Conservation (phyloP, 2,329 filamentous ascomycete genomes). For the Talaromyces atroroseus region DNA sequence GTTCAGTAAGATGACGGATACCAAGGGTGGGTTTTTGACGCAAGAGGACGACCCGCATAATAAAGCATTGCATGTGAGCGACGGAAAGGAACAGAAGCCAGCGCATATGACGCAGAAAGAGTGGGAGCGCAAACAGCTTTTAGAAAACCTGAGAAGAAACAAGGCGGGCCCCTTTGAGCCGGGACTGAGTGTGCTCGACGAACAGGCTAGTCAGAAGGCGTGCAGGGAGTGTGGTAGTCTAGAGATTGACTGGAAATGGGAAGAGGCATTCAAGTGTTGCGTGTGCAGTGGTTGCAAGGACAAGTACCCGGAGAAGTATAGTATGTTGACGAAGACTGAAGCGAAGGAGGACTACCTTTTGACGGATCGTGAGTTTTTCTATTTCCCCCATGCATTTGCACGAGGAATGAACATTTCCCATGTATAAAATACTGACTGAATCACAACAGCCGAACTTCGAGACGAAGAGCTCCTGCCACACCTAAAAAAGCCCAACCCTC, state of each 20-base stretch:
- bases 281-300: constrained; percentile 87
- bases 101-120: constrained; percentile 83
- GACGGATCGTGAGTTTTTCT: constrained; percentile 66
- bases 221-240: constrained; percentile 77
- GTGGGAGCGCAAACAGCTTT: constrained; percentile 79
- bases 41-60: constrained; percentile 88
- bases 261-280: constrained; percentile 69
- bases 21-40: constrained; percentile 91
- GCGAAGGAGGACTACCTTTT: constrained; percentile 91
- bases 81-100: constrained; percentile 62
- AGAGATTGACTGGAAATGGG: constrained; percentile 95
- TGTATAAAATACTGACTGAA: background rate
- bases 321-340: constrained; percentile 92
- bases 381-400: background rate
- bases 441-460: constrained; percentile 68
- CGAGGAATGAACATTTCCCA: background rate
- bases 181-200: constrained; percentile 67
- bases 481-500: constrained; percentile 83
- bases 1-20: constrained; percentile 96
- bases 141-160: constrained; percentile 65
- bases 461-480: constrained; percentile 83
- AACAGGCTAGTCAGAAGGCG: constrained; percentile 60
- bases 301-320: constrained; percentile 85
- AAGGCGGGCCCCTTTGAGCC: constrained; percentile 84
- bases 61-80: constrained; percentile 60